Conservation (phyloP, 495 filamentous ascomycete genomes). For the Aeminium ludgeri region DNA sequence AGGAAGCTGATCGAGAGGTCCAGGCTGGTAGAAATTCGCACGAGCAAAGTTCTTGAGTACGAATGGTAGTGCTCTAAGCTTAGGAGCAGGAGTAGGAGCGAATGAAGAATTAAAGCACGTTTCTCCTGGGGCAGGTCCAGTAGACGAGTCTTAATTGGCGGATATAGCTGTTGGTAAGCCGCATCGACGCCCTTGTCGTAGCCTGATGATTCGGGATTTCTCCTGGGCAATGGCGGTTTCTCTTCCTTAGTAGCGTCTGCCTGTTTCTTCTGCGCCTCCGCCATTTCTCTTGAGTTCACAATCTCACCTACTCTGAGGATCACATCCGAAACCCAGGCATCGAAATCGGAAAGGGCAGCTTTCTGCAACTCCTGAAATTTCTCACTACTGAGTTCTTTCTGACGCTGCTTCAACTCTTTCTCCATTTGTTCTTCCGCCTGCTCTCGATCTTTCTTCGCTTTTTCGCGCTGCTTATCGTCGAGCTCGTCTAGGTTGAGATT, state of each 20-base stretch:
- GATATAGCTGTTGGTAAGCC: conserved; percentile 20
- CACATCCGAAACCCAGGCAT: conserved; percentile 46
- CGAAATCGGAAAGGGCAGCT: conserved; percentile 37
- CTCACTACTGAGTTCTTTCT: conserved; percentile 20
- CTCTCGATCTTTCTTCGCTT: conserved; percentile 11
- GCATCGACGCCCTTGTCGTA: conserved; percentile 16
- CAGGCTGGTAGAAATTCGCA: conserved; percentile 22
- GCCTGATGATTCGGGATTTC: conserved; percentile 12
- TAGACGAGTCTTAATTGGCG: conserved; percentile 19
- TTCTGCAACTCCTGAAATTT: conserved; percentile 25
- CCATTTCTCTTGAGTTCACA: conserved; percentile 40
- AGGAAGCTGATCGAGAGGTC: conserved; percentile 18
- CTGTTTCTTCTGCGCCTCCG: conserved; percentile 16
- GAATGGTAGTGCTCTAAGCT: conserved; percentile 26
- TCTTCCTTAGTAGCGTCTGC: conserved; percentile 6
- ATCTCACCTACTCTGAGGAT: conserved; percentile 46
- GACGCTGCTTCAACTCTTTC: conserved; percentile 15
- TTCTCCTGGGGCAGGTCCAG: conserved; percentile 18
- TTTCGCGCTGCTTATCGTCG: conserved; percentile 9
- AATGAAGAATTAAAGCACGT: conserved; percentile 23
- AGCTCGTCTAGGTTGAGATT: conserved; percentile 8
- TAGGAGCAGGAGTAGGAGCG: conserved; percentile 22
- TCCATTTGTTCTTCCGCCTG: neutral
- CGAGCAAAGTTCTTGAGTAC: conserved; percentile 25
- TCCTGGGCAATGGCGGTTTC: conserved; percentile 1